Conservation (phyloP, 176 grass and related monocot genomes). For the Pharus latifolius region DNA sequence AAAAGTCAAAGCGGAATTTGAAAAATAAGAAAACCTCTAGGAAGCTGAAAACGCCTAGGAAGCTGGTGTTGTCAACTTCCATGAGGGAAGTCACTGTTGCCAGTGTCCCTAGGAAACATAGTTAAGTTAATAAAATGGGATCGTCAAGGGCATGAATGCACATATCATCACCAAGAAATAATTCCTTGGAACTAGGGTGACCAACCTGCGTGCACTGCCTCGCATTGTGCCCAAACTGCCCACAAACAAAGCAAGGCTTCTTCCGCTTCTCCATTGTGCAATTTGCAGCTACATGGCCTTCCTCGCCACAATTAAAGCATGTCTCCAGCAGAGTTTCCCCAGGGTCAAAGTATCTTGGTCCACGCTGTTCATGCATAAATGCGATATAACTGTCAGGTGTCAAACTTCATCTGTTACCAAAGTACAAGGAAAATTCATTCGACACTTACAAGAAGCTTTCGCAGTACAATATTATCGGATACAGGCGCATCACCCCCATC, state of each 20-base stretch:
- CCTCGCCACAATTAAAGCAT: slow-evolving; percentile 89
- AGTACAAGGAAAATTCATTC: slow-evolving; percentile 7
- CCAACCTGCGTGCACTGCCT: slow-evolving; percentile 85
- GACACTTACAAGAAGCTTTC: slow-evolving; percentile 92
- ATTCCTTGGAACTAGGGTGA: slow-evolving; percentile 27
- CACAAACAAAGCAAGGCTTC: slow-evolving; percentile 92
- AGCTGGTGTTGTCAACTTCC: too few relatives aligned
- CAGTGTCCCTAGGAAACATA: too few relatives aligned
- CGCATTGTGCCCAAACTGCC: slow-evolving; percentile 70
- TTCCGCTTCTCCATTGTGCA: slow-evolving; percentile 61
- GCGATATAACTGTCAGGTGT: not conserved
- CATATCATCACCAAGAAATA: slow-evolving; percentile 39
- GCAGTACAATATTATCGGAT: slow-evolving; percentile 51
- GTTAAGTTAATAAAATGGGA: slow-evolving; percentile 13
- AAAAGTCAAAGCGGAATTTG: too few relatives aligned
- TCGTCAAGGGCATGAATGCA: slow-evolving; percentile 15
- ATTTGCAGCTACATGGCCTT: slow-evolving; percentile 79
- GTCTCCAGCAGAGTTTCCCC: slow-evolving; percentile 47
- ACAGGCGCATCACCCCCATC: slow-evolving; percentile 20
- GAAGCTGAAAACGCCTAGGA: too few relatives aligned
- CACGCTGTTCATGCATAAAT: slow-evolving; percentile 51
- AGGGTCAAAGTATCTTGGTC: slow-evolving; percentile 82
- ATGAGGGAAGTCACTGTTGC: too few relatives aligned
- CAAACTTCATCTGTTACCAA: not conserved
- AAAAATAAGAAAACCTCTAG: too few relatives aligned